Conservation (phyloP, 331 rosid species). For the Pyrus hybrid region DNA sequence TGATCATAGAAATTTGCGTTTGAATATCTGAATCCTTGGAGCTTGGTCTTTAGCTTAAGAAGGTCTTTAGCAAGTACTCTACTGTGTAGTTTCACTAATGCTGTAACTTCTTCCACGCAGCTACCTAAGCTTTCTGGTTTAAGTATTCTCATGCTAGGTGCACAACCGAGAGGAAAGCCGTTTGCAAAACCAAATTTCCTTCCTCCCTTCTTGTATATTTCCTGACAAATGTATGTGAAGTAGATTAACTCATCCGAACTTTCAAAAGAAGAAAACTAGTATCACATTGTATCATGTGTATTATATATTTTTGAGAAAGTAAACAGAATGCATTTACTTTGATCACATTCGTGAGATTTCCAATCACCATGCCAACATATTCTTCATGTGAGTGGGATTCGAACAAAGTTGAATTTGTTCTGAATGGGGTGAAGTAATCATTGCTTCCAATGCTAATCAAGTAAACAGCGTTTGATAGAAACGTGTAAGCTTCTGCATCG, state of each 20-base stretch:
- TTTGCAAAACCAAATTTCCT: constrained; percentile 25
- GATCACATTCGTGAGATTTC: constrained; percentile 27
- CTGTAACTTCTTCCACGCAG: neutral
- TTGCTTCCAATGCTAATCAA: constrained; percentile 39
- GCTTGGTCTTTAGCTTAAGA: neutral
- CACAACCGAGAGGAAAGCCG: constrained; percentile 15
- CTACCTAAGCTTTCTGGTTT: neutral
- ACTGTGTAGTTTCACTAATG: neutral
- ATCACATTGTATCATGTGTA: too few species aligned
- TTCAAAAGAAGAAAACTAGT: neutral
- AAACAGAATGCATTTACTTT: constrained; percentile 7
- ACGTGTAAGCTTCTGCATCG: constrained; percentile 10
- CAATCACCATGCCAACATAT: constrained; percentile 38
- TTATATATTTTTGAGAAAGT: neutral
- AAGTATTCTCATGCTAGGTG: neutral
- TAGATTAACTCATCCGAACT: neutral
- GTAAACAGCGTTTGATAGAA: constrained; percentile 38
- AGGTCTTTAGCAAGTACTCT: neutral
- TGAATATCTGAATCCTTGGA: constrained; percentile 22
- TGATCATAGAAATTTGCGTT: neutral
- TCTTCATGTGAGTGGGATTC: constrained; percentile 13
- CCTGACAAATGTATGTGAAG: constrained; percentile 1
- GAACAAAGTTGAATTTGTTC: neutral
- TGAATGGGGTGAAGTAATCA: constrained; percentile 25
- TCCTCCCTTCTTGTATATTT: constrained; percentile 15